Percentiles rank a stretch among this genome's conserved stretches.
Evolutionary conservation across 192 early-diverging fungal species (phyloP).

Genomic region (Rhizoclosmatium sp.): DNA sequence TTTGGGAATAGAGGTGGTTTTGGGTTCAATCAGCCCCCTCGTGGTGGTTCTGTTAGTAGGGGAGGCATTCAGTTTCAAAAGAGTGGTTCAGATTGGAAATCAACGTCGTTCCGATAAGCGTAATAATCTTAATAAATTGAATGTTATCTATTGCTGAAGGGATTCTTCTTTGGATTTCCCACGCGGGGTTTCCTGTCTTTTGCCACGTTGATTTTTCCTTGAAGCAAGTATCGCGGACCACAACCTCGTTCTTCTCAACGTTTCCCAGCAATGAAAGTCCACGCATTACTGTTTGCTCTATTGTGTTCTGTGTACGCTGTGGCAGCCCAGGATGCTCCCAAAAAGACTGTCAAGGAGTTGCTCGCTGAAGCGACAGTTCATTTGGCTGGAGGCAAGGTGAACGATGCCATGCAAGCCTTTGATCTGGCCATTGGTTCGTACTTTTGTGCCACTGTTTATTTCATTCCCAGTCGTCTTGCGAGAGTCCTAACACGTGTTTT

Average conservation of each 20-base stretch:
- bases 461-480: background rate
- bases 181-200: background rate
- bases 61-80: constrained; percentile 36
- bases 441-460: background rate
- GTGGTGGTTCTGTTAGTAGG: constrained; percentile 25
- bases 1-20: constrained; percentile 10
- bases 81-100: constrained; percentile 28
- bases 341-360: constrained; percentile 31
- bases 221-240: background rate
- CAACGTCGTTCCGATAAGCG: constrained; percentile 16
- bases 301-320: background rate
- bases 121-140: background rate
- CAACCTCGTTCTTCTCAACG: background rate
- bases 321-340: background rate
- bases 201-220: background rate
- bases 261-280: background rate
- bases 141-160: background rate
- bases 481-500: constrained; percentile 46
- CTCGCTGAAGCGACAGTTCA: constrained; percentile 54
- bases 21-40: background rate
- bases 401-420: constrained; percentile 67
- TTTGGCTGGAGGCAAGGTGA: constrained; percentile 46
- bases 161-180: background rate
- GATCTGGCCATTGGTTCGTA: constrained; percentile 70
- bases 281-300: constrained; percentile 9